Evolutionary conservation across 352 stramenopile genomes (phyloP), one percentile per base, ranked within the genome.

Genomic region (Globisporangium alternatum): DNA sequence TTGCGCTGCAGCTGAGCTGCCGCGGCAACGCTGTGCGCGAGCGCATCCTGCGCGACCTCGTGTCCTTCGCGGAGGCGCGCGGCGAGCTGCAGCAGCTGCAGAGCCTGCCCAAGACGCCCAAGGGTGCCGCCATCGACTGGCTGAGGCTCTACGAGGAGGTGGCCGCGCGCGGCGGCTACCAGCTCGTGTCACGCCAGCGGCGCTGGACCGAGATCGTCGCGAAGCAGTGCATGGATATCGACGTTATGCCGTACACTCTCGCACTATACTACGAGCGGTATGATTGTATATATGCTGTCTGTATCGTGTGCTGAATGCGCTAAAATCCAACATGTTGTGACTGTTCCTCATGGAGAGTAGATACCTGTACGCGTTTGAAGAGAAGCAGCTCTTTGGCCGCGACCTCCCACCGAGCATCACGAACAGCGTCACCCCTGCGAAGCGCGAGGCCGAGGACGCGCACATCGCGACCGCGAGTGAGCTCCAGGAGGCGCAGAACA

Each of bases 81-180:
- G 71, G 71, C 0, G 79, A 90, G 68, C 47, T 76, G 17, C 37
- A 65, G 37, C 56, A 74, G 43, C 71, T 92, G 19, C 81, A 86
- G 43, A 59, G 17, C 3, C 75, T 92, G 52, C 83, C 83, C 9
- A 80, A 76, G 67, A 80, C 74, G 35, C 79, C 77, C 1, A 72
- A 81, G 10, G 80, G 80, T 51, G 70, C 67, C 33, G 21, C 71
- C 1, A 86, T 94, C 65, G 83, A 92, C 71, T 90, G 84, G 78
- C 69, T 94, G 22, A 75, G 83, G 45, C 69, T 94, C 57, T 94
- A 94, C 70, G 86, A 94, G 61, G 86, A 92, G 59, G 83, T 94
- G 39, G 86, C 87, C 52, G 70, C 72, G 59, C 78, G 77, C 31
- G 83, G 86, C 56, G 86, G 86, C 55, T 90, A 78, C 61, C 54